Conservation (phyloP, 495 filamentous ascomycete genomes). For the Massariosphaeria phaeospora region DNA sequence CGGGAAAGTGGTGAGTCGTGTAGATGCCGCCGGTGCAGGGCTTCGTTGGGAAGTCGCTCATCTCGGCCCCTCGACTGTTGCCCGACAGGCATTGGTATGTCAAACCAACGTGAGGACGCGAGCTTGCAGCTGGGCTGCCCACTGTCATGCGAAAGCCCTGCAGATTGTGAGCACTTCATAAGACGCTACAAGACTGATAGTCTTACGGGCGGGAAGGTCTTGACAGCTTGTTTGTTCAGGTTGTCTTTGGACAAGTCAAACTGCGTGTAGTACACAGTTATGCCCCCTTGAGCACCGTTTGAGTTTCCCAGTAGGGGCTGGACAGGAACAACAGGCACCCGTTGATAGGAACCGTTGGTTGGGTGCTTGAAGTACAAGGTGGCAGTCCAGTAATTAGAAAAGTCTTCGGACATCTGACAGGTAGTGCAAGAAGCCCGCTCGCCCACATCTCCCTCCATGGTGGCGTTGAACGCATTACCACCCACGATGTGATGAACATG, state of each 20-base stretch:
- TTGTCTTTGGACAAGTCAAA: constrained; percentile 44
- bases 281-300: constrained; percentile 46
- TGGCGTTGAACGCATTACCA: constrained; percentile 48
- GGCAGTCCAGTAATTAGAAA: constrained; percentile 44
- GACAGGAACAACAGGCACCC: constrained; percentile 43
- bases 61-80: constrained; percentile 42
- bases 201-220: constrained; percentile 44
- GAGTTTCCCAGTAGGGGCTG: constrained; percentile 38
- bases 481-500: constrained; percentile 50
- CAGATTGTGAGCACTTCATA: neutral
- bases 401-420: constrained; percentile 41
- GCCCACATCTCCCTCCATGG: constrained; percentile 46
- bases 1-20: constrained; percentile 50
- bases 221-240: constrained; percentile 43
- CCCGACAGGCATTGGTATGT: constrained; percentile 47
- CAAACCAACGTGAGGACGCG: constrained; percentile 41
- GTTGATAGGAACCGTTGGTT: constrained; percentile 48
- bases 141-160: constrained; percentile 55
- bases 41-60: constrained; percentile 45
- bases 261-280: constrained; percentile 48
- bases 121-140: constrained; percentile 43
- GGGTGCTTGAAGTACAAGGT: constrained; percentile 48
- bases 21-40: constrained; percentile 49
- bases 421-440: constrained; percentile 46
- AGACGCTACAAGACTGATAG: neutral